These are phyloP conservation scores for Bryum argenteum DNA, from an alignment of 225 moss, liverwort and hornwort genomes.

Conservation along the genomic window DNA sequence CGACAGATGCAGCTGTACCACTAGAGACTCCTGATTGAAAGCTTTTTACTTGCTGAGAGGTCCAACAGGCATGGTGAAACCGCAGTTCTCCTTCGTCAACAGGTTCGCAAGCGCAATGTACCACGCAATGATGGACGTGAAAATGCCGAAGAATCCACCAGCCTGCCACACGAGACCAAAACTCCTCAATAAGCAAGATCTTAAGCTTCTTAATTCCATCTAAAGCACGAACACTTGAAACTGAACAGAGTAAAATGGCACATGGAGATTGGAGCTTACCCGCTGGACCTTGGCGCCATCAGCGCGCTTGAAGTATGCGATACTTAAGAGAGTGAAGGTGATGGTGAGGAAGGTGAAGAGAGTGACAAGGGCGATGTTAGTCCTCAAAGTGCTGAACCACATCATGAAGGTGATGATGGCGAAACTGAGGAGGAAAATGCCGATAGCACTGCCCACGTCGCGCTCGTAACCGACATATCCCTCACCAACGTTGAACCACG, in stretches of 20 bases:
- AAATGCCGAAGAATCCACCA: slow-evolving; percentile 41
- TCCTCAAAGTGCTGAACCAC: slow-evolving; percentile 32
- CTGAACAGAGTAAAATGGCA: too few species aligned
- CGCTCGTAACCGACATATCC: too few species aligned
- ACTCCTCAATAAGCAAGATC: too few species aligned
- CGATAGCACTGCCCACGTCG: neutral
- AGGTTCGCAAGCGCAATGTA: slow-evolving; percentile 34
- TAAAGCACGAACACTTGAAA: too few species aligned
- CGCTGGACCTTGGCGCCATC: neutral
- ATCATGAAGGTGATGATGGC: slow-evolving; percentile 40
- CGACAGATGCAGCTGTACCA: too few species aligned
- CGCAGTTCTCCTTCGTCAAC: slow-evolving; percentile 31
- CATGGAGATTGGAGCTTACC: slow-evolving; percentile 5
- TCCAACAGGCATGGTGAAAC: slow-evolving; percentile 47
- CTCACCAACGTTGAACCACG: slow-evolving; percentile 19
- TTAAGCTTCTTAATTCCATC: too few species aligned
- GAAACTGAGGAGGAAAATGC: slow-evolving; percentile 34
- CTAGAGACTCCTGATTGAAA: too few species aligned
- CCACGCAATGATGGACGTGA: slow-evolving; percentile 36
- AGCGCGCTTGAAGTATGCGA: neutral
- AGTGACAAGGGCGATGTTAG: slow-evolving; percentile 29
- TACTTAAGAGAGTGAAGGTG: slow-evolving; percentile 39
- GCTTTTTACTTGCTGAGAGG: neutral
- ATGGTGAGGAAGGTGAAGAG: slow-evolving; percentile 38
- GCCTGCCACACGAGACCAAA: slow-evolving; percentile 11